These are phyloP conservation scores for Phytophthora megakarya DNA, from an alignment of 352 stramenopile species.

Conservation along the genomic window DNA sequence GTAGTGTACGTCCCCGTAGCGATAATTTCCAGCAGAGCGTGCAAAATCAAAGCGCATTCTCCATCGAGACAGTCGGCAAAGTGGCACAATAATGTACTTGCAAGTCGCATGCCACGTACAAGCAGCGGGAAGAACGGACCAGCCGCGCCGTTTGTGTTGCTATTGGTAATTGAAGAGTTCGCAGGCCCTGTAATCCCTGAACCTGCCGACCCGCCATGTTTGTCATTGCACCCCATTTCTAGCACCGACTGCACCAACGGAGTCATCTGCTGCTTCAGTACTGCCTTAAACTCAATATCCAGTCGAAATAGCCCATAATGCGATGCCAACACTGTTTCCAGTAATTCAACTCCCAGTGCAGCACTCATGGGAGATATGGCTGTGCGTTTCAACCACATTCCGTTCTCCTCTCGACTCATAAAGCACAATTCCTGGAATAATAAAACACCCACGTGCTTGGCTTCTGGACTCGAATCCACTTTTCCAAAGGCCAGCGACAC, in stretches of 20 bases:
- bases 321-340: conserved; percentile 75
- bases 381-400: conserved; percentile 85
- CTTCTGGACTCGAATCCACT: conserved; percentile 64
- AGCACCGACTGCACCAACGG: conserved; percentile 74
- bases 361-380: conserved; percentile 77
- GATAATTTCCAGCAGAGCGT: conserved; percentile 74
- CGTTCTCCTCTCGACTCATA: conserved; percentile 84
- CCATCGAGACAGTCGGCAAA: conserved; percentile 72
- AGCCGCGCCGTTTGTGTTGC: conserved; percentile 29
- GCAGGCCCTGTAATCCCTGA: conserved; percentile 40
- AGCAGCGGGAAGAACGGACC: conserved; percentile 79
- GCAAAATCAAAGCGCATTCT: conserved; percentile 71
- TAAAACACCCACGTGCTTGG: conserved; percentile 82
- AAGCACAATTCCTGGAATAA: conserved; percentile 89
- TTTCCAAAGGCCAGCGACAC: conserved; percentile 88
- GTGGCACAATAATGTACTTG: conserved; percentile 73
- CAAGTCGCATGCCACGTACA: conserved; percentile 82
- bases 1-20: conserved; percentile 75
- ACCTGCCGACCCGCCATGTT: conserved; percentile 34
- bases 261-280: conserved; percentile 85
- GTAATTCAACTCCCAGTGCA: conserved; percentile 75
- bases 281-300: conserved; percentile 73
- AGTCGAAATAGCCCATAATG: conserved; percentile 69
- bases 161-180: conserved; percentile 44
- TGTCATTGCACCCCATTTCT: conserved; percentile 67